Evolutionary conservation across 1,139 yeast genomes (phyloP).

Genomic region (Kodamaea derodonti): DNA sequence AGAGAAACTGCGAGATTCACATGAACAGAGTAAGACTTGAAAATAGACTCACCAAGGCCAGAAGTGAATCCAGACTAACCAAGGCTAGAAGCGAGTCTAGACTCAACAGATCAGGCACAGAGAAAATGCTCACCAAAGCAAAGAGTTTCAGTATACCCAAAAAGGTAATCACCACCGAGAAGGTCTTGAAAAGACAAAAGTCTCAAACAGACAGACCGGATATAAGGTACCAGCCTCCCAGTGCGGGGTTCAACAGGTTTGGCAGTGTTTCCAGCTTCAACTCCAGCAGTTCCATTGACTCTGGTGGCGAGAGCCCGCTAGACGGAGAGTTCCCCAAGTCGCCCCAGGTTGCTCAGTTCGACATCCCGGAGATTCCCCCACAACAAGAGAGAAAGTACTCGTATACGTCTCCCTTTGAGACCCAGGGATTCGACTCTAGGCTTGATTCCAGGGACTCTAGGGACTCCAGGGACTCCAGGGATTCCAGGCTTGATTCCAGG

Average conservation of each 20-base stretch:
- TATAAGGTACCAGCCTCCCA: no score
- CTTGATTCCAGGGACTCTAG: no score
- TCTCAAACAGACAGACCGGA: no score
- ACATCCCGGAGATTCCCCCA: no score
- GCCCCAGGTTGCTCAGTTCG: no score
- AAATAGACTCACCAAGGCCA: constrained; percentile 43
- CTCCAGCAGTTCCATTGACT: no score
- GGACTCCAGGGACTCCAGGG: no score
- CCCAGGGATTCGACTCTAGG: no score
- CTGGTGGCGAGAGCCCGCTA: constrained; percentile 1
- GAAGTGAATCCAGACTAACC: constrained; percentile 18
- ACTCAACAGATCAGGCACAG: constrained; percentile 38
- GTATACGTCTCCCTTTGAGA: no score
- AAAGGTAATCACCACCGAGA: constrained; percentile 11
- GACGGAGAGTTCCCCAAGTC: not conserved
- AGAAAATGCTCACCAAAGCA: constrained; percentile 39
- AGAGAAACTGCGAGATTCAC: constrained; percentile 65
- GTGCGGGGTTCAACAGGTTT: no score
- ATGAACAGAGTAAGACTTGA: constrained; percentile 66
- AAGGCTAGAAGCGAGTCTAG: constrained; percentile 60
- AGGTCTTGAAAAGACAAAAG: constrained; percentile 35
- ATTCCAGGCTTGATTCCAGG: no score
- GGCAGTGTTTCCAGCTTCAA: constrained; percentile 1
- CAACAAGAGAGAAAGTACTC: no score
- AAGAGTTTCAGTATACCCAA: constrained; percentile 11